Conservation (phyloP, 1,284 basidiomycete species). For the Leccinum glutinopallens region DNA sequence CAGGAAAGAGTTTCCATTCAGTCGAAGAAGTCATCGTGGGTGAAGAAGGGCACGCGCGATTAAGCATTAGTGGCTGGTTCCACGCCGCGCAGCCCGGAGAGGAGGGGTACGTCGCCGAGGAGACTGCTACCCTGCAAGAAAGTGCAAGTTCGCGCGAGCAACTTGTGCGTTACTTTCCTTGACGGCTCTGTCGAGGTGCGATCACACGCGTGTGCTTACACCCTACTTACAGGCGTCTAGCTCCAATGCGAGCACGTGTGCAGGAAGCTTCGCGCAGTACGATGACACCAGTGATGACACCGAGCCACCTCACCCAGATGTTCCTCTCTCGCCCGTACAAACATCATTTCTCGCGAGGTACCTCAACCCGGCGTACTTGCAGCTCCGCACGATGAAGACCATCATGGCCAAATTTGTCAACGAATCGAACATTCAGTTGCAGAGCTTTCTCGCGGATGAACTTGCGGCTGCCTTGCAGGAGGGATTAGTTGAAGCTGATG, state of each 20-base stretch:
- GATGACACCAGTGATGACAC: slow-evolving; percentile 38
- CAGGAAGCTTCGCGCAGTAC: slow-evolving; percentile 57
- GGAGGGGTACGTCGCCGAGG: slow-evolving; percentile 73
- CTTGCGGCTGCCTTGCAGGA: slow-evolving; percentile 70
- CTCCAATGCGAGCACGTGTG: slow-evolving; percentile 41
- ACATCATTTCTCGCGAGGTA: slow-evolving; percentile 76
- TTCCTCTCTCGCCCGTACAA: slow-evolving; percentile 61
- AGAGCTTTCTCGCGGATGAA: slow-evolving; percentile 75
- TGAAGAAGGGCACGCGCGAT: slow-evolving; percentile 68
- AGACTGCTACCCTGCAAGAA: slow-evolving; percentile 42
- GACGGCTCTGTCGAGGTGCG: neutral
- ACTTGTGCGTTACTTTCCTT: slow-evolving; percentile 53
- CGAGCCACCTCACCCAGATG: slow-evolving; percentile 51
- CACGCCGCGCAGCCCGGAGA: slow-evolving; percentile 92
- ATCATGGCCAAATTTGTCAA: slow-evolving; percentile 84
- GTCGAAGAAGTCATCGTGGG: slow-evolving; percentile 95
- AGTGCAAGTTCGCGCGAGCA: slow-evolving; percentile 72
- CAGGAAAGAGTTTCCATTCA: slow-evolving; percentile 92
- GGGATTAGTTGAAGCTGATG: slow-evolving; percentile 68
- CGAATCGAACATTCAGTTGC: slow-evolving; percentile 90
- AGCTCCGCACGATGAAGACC: slow-evolving; percentile 77
- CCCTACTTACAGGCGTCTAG: slow-evolving; percentile 51
- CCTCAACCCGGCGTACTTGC: slow-evolving; percentile 91
- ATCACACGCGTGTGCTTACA: neutral
- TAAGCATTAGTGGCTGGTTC: slow-evolving; percentile 98